These are phyloP conservation scores for Ganoderma multipileum DNA, from an alignment of 1,284 basidiomycete genomes.

Conservation along the genomic window DNA sequence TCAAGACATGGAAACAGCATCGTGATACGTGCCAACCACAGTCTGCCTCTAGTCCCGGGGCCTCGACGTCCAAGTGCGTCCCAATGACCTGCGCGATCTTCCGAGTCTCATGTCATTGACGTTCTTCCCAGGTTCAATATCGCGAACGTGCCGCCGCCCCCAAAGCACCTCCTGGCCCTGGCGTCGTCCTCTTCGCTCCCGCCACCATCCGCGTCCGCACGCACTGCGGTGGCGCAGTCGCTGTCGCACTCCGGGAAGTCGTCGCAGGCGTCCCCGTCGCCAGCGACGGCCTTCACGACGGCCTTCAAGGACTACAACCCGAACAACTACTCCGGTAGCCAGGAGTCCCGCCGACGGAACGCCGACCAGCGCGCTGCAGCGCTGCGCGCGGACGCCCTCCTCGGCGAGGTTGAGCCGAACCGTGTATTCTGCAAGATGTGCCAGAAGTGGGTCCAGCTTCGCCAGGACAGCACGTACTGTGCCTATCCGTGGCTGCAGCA, in stretches of 20 bases:
- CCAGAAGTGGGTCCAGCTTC: conserved; percentile 78
- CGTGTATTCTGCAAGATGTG: conserved; percentile 77
- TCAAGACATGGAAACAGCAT: conserved; percentile 43
- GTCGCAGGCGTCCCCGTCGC: conserved; percentile 39
- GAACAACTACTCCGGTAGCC: conserved; percentile 51
- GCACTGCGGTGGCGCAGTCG: conserved; percentile 29
- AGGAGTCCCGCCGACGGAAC: conserved; percentile 72
- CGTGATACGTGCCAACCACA: conserved; percentile 38
- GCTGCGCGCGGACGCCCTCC: conserved; percentile 65
- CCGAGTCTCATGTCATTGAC: conserved; percentile 9
- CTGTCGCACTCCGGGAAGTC: conserved; percentile 16
- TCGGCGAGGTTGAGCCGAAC: conserved; percentile 74
- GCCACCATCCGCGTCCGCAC: conserved; percentile 31
- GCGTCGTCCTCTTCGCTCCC: conserved; percentile 41
- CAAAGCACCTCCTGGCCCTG: conserved; percentile 43
- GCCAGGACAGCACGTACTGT: conserved; percentile 76
- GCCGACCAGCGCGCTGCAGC: conserved; percentile 77
- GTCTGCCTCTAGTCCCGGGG: conserved; percentile 18
- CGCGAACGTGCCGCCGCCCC: conserved; percentile 44
- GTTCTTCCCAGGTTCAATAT: conserved; percentile 20
- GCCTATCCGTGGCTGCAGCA: conserved; percentile 82
- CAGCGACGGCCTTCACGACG: conserved; percentile 21
- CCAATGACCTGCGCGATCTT: background rate
- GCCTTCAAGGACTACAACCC: conserved; percentile 59
- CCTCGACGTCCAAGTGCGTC: conserved; percentile 35